Conservation (phyloP, 2,329 filamentous ascomycete genomes). For the Colletotrichum eremochloae region DNA sequence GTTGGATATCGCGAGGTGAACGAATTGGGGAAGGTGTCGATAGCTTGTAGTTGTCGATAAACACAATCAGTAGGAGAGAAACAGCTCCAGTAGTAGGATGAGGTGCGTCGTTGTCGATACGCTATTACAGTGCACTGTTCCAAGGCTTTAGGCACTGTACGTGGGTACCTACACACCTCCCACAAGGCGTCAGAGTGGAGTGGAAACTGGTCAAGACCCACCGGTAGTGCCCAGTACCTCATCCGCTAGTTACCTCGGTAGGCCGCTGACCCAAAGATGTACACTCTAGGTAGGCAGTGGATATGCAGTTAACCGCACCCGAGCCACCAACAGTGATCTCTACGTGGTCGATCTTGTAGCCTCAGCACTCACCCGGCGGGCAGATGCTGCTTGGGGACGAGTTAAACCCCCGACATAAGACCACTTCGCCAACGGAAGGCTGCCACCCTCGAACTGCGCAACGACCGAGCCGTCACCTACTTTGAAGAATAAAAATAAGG, state of each 20-base stretch:
- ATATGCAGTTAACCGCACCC: background rate
- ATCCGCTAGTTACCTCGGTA: background rate
- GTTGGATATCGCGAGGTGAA: background rate
- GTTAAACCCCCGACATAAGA: constrained; percentile 23
- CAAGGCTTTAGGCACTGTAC: background rate
- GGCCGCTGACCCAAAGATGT: background rate
- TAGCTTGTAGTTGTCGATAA: constrained; percentile 17
- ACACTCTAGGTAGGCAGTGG: background rate
- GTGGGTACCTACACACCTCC: background rate
- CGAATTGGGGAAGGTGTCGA: background rate
- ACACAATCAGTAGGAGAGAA: constrained; percentile 1
- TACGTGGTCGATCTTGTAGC: background rate
- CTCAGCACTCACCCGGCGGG: background rate
- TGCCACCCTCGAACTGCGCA: background rate
- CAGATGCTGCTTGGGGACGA: constrained; percentile 3
- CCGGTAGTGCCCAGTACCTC: background rate
- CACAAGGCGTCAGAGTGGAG: background rate
- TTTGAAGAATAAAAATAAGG: background rate
- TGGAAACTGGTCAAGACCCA: background rate
- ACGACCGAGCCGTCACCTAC: background rate
- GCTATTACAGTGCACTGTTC: constrained; percentile 4
- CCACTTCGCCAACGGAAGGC: background rate
- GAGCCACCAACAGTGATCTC: background rate
- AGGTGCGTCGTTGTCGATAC: constrained; percentile 4
- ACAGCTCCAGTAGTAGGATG: constrained; percentile 2